These are phyloP conservation scores for Irpex sp. DNA, from an alignment of 1,284 basidiomycete species.

Conservation along the genomic window DNA sequence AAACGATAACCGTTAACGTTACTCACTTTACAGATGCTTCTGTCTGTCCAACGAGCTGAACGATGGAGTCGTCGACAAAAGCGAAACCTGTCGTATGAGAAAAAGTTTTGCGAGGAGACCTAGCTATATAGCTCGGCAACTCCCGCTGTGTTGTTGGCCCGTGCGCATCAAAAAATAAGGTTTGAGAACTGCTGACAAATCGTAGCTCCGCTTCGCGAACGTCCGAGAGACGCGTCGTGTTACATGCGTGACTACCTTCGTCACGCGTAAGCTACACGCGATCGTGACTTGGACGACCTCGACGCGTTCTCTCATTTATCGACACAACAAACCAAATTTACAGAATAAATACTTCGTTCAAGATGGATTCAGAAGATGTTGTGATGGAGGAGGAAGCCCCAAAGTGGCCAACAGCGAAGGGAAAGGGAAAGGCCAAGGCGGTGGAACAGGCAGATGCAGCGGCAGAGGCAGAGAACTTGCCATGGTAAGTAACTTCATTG, in stretches of 20 bases:
- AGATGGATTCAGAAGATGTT: constrained; percentile 59
- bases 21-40: constrained; percentile 49
- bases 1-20: not conserved
- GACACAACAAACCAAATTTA: not conserved
- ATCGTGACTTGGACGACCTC: constrained; percentile 4
- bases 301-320: constrained; percentile 3
- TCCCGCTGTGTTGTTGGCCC: constrained; percentile 33
- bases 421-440: constrained; percentile 71
- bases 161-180: constrained; percentile 35
- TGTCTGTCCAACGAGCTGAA: constrained; percentile 81
- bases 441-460: constrained; percentile 33
- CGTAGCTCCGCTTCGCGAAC: constrained; percentile 13
- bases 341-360: not conserved
- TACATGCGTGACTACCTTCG: constrained; percentile 1
- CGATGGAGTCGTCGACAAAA: constrained; percentile 88
- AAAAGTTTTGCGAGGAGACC: constrained; percentile 4
- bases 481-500: constrained; percentile 50
- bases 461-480: constrained; percentile 60
- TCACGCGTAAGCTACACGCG: constrained; percentile 10
- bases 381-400: constrained; percentile 43
- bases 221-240: constrained; percentile 21
- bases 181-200: constrained; percentile 14
- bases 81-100: constrained; percentile 42
- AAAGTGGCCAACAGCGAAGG: constrained; percentile 21
- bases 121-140: constrained; percentile 16